These are phyloP conservation scores for Fusarium armeniacum DNA, from an alignment of 2,329 filamentous ascomycete genomes.

Conservation along the genomic window DNA sequence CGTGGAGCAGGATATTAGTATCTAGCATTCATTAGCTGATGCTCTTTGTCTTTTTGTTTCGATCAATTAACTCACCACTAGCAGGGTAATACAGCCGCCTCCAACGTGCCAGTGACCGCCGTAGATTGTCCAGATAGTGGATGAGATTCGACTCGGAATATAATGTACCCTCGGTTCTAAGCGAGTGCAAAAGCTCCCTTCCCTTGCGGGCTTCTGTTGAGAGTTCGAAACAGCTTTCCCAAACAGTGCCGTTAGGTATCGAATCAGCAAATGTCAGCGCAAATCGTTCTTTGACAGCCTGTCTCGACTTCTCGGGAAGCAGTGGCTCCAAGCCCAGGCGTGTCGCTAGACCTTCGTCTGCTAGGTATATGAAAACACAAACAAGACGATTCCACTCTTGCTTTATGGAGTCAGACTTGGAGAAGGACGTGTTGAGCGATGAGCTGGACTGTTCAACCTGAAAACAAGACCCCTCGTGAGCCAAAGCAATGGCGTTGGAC, in stretches of 20 bases:
- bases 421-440: background rate
- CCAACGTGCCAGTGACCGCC: background rate
- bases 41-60: no score
- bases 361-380: constrained; percentile 35
- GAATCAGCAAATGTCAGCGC: constrained; percentile 29
- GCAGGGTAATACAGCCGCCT: background rate
- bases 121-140: background rate
- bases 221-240: constrained; percentile 36
- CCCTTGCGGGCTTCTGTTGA: constrained; percentile 26
- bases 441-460: constrained; percentile 11
- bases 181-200: constrained; percentile 29
- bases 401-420: constrained; percentile 3
- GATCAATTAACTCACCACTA: no score
- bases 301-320: constrained; percentile 31
- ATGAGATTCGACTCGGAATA: background rate
- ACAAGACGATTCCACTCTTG: constrained; percentile 35
- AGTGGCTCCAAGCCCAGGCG: constrained; percentile 32
- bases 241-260: constrained; percentile 21
- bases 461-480: constrained; percentile 36
- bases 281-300: constrained; percentile 30
- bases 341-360: constrained; percentile 27
- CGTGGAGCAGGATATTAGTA: background rate
- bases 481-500: constrained; percentile 36
- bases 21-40: background rate
- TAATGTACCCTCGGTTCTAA: background rate